Evolutionary conservation across 495 filamentous ascomycete genomes (phyloP).

Genomic region (Xylaria venustula): DNA sequence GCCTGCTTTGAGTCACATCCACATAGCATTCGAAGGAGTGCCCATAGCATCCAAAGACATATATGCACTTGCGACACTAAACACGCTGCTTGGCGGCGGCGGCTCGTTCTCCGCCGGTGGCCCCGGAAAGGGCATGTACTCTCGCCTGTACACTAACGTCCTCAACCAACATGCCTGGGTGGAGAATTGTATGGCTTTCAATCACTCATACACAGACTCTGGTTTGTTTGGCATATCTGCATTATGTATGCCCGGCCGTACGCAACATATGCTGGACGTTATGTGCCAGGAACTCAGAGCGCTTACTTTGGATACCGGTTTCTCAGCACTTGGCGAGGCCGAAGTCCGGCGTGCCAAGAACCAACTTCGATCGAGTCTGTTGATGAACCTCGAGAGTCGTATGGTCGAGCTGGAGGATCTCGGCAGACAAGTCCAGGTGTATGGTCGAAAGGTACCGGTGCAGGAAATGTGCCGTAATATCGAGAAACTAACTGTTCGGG

Average conservation of each 20-base stretch:
- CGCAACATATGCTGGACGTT: conserved; percentile 80
- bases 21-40: conserved; percentile 93
- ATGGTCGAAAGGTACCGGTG: conserved; percentile 86
- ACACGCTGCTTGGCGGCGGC: conserved; percentile 92
- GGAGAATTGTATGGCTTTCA: conserved; percentile 91
- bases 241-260: conserved; percentile 73
- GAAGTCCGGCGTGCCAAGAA: conserved; percentile 99
- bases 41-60: conserved; percentile 88
- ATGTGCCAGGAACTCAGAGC: conserved; percentile 88
- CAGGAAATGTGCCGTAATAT: conserved; percentile 91
- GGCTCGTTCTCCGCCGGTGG: conserved; percentile 98
- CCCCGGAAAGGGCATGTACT: conserved; percentile 98
- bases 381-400: conserved; percentile 97
- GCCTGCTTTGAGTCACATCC: conserved; percentile 84
- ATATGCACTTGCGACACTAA: conserved; percentile 93
- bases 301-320: conserved; percentile 70
- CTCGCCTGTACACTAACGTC: conserved; percentile 92
- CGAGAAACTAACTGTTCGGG: conserved; percentile 73
- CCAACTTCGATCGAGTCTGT: conserved; percentile 81
- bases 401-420: conserved; percentile 99
- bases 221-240: conserved; percentile 93
- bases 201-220: conserved; percentile 93
- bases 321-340: conserved; percentile 61
- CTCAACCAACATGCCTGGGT: conserved; percentile 97
- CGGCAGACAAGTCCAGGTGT: conserved; percentile 92